Percentiles rank a stretch among this genome's conserved stretches.
phyloP scores from a whole-genome alignment of 2,329 filamentous ascomycete species.

The Akanthomyces muscarius region DNA sequence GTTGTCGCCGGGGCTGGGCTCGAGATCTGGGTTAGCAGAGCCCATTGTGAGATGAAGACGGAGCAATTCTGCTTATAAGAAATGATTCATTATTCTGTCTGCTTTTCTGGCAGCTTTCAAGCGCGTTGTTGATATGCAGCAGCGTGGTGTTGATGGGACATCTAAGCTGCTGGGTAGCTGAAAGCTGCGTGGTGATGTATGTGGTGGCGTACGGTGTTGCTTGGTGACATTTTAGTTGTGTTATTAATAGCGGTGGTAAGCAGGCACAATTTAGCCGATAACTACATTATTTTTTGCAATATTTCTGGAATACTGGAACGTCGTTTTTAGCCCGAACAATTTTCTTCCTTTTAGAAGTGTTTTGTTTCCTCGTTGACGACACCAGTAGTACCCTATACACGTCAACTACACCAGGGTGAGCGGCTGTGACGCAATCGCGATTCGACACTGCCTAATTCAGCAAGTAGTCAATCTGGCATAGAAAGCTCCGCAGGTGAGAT shows the following conservation, averaged over 20 bases:
- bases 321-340: too few relatives aligned
- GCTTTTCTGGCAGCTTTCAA: not conserved
- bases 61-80: not conserved
- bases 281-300: not conserved
- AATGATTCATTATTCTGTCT: not conserved
- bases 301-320: not conserved
- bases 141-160: not conserved
- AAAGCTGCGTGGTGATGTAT: not conserved
- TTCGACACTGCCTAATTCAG: too few relatives aligned
- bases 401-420: not conserved
- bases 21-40: not conserved
- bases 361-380: not conserved
- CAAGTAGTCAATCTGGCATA: not conserved
- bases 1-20: not conserved
- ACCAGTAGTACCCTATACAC: not conserved
- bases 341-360: not conserved
- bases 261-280: not conserved
- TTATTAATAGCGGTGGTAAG: not conserved
- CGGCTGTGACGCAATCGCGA: too few relatives aligned
- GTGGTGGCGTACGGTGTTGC: not conserved
- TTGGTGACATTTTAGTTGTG: not conserved
- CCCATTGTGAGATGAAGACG: not conserved
- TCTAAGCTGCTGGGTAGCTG: not conserved
- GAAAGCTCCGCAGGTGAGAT: not conserved
- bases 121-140: not conserved